Base-by-base conservation (phyloP, 495 filamentous ascomycete genomes). In the Chlorociboria aeruginascens region DNA sequence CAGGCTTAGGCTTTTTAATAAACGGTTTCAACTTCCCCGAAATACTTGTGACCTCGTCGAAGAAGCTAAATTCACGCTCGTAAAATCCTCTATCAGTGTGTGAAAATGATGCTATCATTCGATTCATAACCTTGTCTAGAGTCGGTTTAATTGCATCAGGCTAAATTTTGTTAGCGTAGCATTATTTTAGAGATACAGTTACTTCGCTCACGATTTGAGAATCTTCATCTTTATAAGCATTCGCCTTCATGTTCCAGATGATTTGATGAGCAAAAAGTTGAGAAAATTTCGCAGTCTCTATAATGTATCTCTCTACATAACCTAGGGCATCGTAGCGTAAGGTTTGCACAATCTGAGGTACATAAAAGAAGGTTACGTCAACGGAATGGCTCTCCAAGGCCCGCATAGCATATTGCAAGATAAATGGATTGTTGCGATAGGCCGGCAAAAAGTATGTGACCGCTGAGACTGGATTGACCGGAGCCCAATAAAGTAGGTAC, bases 241-340 rank as follows among this genome's bases (percentile, higher is more conserved):
- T 99, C 16, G 93, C 93, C 60, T 94, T 96, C 83, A 99, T 99
- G 61, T 97, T 99, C 93, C 93, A 99, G 52, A 99, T 97, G 50
- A 99, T 96, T 51, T 99, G 93, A 64, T 99, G 93, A 7, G 93
- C 89, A 62, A 99, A 99, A 1, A 96, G 69, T 61, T 96, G 93
- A 20, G 90, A 96, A 57, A 92, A 86, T 55, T 90, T 89, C 1
- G 86, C 89, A 3, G 93, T 94, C 68, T 99, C 92, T 17, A 95
- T 72, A 30, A 97, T 97, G 54, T 96, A 97, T 50, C 92, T 76
- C 60, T 97, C 89, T 1, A 95, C 89, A 61, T 97, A 97, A 35
- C 93, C 92, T 39, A 99, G 67, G 20, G 77, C 79, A 69, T 99
- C 93, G 56, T 95, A 95, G 34, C 93, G 82, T n/a, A 99, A 73